phyloP scores from a whole-genome alignment of 1,284 basidiomycete genomes.

The Rugosomyces carneus region DNA sequence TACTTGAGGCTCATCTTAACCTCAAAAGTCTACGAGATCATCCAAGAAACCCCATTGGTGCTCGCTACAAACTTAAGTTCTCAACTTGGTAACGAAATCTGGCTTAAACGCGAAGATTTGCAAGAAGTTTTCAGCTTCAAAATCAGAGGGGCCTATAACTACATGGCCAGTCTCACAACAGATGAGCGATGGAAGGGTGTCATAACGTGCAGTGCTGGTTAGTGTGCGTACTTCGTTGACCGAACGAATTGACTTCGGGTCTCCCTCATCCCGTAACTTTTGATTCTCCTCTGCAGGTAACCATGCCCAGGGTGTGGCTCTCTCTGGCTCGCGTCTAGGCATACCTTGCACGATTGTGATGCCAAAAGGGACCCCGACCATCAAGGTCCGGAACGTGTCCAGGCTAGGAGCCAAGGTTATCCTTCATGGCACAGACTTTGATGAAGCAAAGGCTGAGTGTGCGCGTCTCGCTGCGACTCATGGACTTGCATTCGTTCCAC shows the following conservation, averaged over 20 bases:
- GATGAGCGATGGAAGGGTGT: constrained; percentile 98
- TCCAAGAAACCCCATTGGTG: constrained; percentile 90
- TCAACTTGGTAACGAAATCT: constrained; percentile 88
- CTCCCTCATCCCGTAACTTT: neutral
- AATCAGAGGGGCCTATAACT: constrained; percentile 96
- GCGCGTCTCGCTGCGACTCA: constrained; percentile 74
- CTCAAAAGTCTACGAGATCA: constrained; percentile 90
- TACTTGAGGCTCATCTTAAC: constrained; percentile 92
- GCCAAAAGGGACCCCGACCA: constrained; percentile 92
- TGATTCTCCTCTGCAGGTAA: constrained; percentile 63
- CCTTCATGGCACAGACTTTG: constrained; percentile 90
- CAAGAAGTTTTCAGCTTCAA: constrained; percentile 99
- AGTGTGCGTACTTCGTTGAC: constrained; percentile 47
- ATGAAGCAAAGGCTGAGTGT: constrained; percentile 95
- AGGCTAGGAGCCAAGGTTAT: constrained; percentile 93
- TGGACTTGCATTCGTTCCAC: constrained; percentile 89
- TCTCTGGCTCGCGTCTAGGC: constrained; percentile 81
- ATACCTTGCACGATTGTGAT: constrained; percentile 98
- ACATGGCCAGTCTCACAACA: constrained; percentile 87
- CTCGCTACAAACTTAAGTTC: constrained; percentile 82
- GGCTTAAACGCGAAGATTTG: constrained; percentile 91
- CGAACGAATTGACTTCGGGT: constrained; percentile 1
- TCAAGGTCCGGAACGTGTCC: constrained; percentile 94
- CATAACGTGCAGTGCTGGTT: constrained; percentile 95
- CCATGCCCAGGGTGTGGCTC: constrained; percentile 97